Evolutionary conservation across 345 rosid species (phyloP), one percentile per base, ranked within the genome.

Genomic region (Eucalyptus lansdowneana): DNA sequence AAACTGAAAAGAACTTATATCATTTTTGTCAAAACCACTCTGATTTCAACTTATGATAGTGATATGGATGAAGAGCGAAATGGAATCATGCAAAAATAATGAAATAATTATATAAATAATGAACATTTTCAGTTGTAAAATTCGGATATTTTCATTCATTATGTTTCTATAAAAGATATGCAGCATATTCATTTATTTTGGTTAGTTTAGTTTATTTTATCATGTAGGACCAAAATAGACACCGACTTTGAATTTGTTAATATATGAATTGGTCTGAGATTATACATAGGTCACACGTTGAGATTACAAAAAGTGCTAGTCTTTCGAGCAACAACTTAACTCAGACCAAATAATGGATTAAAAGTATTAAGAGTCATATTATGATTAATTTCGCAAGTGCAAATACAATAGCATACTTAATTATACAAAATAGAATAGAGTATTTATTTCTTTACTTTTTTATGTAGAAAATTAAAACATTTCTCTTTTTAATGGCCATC

Each of bases 291-390:
- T 3, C 67, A 2, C 14, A 58, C 1, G 29, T 58, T 25, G 67
- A 25, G 67, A 27, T 0, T 11, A 8, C 6, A 60, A 25, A 11
- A 3, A 25, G 1, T 60, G 67, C 7, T 6, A 25, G 67, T 27
- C n/a, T 11, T 11, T 27, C 12, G 31, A 27, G 6, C 67, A 60
- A 60, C 67, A 60, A 60, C 31, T 60, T 9, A 4, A 16, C 12
- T 69, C 42, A 31, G 15, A 8, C 76, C 76, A 65, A 67, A 67
- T 31, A 11, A 69, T 25, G 67, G 6, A 25, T 60, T 11, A 11
- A 25, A 60, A 1, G 6, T 6, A 60, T 7, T 1, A 5, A 4
- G n/a, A 25, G 31, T 60, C 7, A 6, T 2, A 27, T 11, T 1
- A 60, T 11, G 67, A 27, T 60, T 60, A 60, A 12, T 60, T 58